Percentiles rank a stretch among this genome's conserved stretches.
These are phyloP conservation scores for Yamadazyma diddensiae DNA, from an alignment of 1,139 yeast genomes.

Conservation along the genomic window DNA sequence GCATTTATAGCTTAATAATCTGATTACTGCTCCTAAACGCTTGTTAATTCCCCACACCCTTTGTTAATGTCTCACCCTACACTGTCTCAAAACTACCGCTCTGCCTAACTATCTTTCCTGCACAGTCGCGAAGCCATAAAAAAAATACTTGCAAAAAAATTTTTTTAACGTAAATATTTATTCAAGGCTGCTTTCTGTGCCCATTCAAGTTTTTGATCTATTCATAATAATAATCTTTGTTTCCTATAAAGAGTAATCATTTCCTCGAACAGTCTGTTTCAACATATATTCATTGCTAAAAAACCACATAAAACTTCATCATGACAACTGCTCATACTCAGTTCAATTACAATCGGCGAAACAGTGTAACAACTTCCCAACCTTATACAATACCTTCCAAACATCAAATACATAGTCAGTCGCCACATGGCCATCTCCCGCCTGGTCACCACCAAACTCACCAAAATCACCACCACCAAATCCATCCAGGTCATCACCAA, in stretches of 20 bases:
- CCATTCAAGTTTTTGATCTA: too few species aligned
- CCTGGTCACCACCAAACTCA: constrained; percentile 1
- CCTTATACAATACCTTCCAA: constrained; percentile 38
- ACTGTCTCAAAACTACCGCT: too few species aligned
- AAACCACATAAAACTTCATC: constrained; percentile 1
- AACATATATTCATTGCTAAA: too few species aligned
- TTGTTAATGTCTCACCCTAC: too few species aligned
- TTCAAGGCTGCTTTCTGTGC: constrained; percentile 1
- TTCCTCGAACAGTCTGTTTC: not conserved
- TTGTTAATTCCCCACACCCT: too few species aligned
- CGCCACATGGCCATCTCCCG: constrained; percentile 10
- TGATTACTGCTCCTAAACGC: too few species aligned
- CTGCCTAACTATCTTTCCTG: constrained; percentile 5
- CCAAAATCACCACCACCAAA: not conserved
- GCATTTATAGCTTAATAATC: not conserved
- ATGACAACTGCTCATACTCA: constrained; percentile 28
- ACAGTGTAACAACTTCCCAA: constrained; percentile 22
- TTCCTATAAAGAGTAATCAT: too few species aligned
- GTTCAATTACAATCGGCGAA: constrained; percentile 31
- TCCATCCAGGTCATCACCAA: constrained; percentile 4
- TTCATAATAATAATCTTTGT: too few species aligned
- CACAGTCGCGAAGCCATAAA: constrained; percentile 4
- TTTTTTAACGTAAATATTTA: constrained; percentile 3
- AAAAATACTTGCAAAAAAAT: constrained; percentile 5
- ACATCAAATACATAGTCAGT: constrained; percentile 13